Evolutionary conservation across 768 basidiomycete species (phyloP).

Genomic region (Lactarius trivialis): DNA sequence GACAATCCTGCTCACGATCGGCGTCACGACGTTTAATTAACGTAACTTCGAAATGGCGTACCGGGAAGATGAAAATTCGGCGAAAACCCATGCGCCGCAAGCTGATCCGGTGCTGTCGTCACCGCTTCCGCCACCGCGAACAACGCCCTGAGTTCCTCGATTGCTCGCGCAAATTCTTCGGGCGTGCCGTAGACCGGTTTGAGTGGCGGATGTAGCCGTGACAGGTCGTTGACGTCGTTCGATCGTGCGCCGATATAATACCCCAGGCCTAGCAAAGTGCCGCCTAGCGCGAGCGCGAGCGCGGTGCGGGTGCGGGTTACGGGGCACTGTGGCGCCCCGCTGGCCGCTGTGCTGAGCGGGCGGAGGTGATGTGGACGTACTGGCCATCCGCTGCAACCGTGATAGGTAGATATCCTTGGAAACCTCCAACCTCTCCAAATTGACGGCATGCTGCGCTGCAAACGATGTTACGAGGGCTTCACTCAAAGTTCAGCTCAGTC

Average conservation of each 20-base stretch:
- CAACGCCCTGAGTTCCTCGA: conserved; percentile 25
- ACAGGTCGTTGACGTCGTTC: background rate
- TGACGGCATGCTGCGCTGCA: background rate
- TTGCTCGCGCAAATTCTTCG: conserved; percentile 27
- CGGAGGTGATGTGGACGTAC: background rate
- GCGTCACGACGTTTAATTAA: background rate
- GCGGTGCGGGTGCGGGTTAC: background rate
- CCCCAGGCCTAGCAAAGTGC: conserved; percentile 7
- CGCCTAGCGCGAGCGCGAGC: conserved; percentile 2
- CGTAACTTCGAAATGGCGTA: background rate
- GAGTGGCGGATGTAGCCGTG: background rate
- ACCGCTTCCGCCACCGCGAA: conserved; percentile 19
- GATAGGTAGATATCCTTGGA: background rate
- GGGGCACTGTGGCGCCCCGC: background rate
- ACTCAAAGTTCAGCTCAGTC: background rate
- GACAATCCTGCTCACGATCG: conserved; percentile 29
- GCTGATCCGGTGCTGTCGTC: conserved; percentile 22
- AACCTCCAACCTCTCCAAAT: background rate
- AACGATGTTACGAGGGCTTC: background rate
- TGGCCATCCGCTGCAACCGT: background rate
- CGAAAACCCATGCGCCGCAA: conserved; percentile 27
- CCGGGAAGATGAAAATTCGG: conserved; percentile 24
- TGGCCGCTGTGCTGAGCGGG: background rate
- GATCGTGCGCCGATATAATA: conserved; percentile 14
- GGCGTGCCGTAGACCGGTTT: conserved; percentile 24